Evolutionary conservation across 225 moss, liverwort and hornwort genomes (phyloP).

Genomic region (Lunularia cruciata): DNA sequence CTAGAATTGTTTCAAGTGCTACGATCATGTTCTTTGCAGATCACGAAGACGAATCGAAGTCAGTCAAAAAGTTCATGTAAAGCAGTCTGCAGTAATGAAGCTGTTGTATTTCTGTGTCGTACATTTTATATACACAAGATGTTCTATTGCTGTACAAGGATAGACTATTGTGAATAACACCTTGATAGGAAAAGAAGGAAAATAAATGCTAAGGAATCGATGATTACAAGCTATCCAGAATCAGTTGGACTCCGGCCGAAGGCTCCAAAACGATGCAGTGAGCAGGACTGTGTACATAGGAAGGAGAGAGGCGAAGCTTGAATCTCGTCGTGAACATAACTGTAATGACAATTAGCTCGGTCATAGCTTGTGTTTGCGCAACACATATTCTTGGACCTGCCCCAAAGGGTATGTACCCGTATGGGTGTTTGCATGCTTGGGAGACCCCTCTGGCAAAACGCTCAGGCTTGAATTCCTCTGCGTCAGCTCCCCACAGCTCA

Average conservation of each 20-base stretch:
- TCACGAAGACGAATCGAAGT: too few species aligned
- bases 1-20: too few species aligned
- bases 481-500: conserved; percentile 34
- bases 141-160: too few species aligned
- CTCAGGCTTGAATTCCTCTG: conserved; percentile 38
- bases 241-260: conserved; percentile 16
- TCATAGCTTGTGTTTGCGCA: conserved; percentile 23
- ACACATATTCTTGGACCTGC: conserved; percentile 30
- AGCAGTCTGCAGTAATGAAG: too few species aligned
- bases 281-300: conserved; percentile 30
- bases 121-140: too few species aligned
- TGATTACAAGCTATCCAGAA: conserved; percentile 17
- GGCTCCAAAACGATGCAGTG: conserved; percentile 26
- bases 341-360: conserved; percentile 21
- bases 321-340: conserved; percentile 29
- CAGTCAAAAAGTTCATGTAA: too few species aligned
- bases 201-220: too few species aligned
- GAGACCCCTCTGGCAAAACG: conserved; percentile 24
- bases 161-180: too few species aligned
- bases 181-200: too few species aligned
- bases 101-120: too few species aligned
- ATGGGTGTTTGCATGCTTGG: conserved; percentile 26
- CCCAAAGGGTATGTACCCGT: conserved; percentile 29
- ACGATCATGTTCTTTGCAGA: too few species aligned
- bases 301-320: conserved; percentile 33